Base-by-base conservation (phyloP, 2,329 filamentous ascomycete genomes). In the Trichoderma atrobrunneum region DNA sequence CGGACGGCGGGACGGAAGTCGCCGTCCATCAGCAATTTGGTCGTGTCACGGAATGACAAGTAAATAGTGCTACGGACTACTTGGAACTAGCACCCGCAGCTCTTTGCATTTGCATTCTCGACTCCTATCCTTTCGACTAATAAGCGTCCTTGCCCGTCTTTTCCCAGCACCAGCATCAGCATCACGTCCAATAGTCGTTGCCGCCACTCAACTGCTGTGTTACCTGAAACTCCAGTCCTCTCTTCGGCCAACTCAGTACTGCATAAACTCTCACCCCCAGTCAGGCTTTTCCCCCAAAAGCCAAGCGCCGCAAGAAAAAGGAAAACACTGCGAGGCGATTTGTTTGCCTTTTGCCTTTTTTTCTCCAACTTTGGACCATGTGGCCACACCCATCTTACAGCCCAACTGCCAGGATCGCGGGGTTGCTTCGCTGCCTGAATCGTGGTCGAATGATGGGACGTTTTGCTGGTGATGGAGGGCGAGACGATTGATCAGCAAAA, bases 341-440 rank as follows among this genome's bases (percentile, higher is more conserved):
- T 39, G 18, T 14, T 59, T 59, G 56, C 56, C 56, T 54, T 54
- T 54, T n/a, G n/a, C n/a, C n/a, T n/a, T 14, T 12, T 14, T 51
- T 51, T 48, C 43, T 54, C 30, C 57, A 60, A 57, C 12, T n/a
- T 28, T 32, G 54, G 54, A 8, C 16, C 48, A 60, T 60, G 65
- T 43, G 28, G 66, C 56, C 65, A 43, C 63, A 43, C 63, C 48
- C 30, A 24, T n/a, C 24, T 61, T 60, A 60, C 56, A 51, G 66
- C 66, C 57, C 59, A 56, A 62, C 30, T 63, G 57, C 26, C 24
- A 34, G n/a, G 30, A 48, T 66, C 69, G 57, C 67, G 36, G 57
- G 43, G 43, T 51, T 65, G 39, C 16, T 12, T 54, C 59, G 70
- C 57, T 72, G 70, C 70, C 70, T 30, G 56, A 67, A 30, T 28